Conservation (phyloP, 768 basidiomycete genomes). For the Neoboletus brunneissimus region DNA sequence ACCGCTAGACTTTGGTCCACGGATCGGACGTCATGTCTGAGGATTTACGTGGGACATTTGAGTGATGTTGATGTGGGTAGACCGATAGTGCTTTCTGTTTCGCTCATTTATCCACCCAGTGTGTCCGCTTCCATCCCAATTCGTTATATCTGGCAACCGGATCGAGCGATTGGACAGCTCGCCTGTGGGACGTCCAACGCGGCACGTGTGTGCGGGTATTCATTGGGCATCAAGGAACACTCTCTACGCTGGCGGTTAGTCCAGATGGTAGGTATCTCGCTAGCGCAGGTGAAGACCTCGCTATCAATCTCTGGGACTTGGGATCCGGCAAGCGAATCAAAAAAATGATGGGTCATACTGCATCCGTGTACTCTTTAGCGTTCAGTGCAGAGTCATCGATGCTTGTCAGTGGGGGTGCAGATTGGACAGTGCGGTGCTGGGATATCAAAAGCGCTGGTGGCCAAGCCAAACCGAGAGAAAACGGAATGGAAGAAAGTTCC, state of each 20-base stretch:
- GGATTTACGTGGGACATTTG: slow-evolving; percentile 94
- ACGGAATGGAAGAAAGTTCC: slow-evolving; percentile 41
- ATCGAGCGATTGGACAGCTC: slow-evolving; percentile 93
- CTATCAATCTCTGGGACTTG: slow-evolving; percentile 96
- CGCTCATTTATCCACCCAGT: slow-evolving; percentile 46
- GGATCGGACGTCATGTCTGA: slow-evolving; percentile 78
- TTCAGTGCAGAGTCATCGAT: slow-evolving; percentile 92
- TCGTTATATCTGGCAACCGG: slow-evolving; percentile 96
- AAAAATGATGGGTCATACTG: slow-evolving; percentile 92
- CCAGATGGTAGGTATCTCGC: slow-evolving; percentile 95
- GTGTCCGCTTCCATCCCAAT: slow-evolving; percentile 95
- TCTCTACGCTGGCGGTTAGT: slow-evolving; percentile 83
- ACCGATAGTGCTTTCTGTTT: background rate
- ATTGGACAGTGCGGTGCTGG: slow-evolving; percentile 99
- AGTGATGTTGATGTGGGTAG: slow-evolving; percentile 92
- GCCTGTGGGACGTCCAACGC: slow-evolving; percentile 97
- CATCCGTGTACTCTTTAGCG: slow-evolving; percentile 84
- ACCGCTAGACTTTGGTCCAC: slow-evolving; percentile 97
- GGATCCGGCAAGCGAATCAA: slow-evolving; percentile 93
- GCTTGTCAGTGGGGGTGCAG: slow-evolving; percentile 87
- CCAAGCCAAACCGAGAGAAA: slow-evolving; percentile 55
- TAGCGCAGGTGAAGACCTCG: slow-evolving; percentile 86
- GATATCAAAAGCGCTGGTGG: slow-evolving; percentile 85
- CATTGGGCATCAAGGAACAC: slow-evolving; percentile 87
- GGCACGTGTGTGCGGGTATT: slow-evolving; percentile 94